Evolutionary conservation across 768 basidiomycete genomes (phyloP), one percentile per base, ranked within the genome.

Genomic region (Holtermanniella nyarrowii): DNA sequence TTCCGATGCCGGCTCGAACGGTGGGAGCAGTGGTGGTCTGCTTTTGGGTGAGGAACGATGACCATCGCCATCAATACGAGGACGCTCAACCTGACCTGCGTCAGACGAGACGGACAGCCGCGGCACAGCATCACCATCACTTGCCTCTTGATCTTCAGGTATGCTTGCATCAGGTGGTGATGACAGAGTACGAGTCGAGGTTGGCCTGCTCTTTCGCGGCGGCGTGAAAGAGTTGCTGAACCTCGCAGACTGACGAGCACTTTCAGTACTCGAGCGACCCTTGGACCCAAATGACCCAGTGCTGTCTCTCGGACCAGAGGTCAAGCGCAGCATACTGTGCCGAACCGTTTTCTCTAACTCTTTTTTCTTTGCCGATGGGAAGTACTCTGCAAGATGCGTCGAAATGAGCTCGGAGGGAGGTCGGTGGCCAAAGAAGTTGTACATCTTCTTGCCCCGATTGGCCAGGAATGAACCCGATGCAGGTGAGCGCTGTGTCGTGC

Each of bases 331-430:
- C 79, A 95, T 87, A 64, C 87, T 90, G 66, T 95, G 82, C 46
- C 95, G 76, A 10, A 86, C 85, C 5, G 88, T 88, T 46, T 89
- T 83, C 69, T 85, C 80, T 39, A 99, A 75, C 31, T 86, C 85
- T 73, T 85, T 90, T 74, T 85, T 88, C 76, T 95, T 89, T 3
- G 88, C 83, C 57, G 80, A 79, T 1, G 95, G 95, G 81, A 99
- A 99, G 76, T 85, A 99, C 55, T 95, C 91, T 18, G 85, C 82
- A 46, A 97, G 73, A 66, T 97, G 91, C 5, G 77, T 93, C 22
- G 91, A 87, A 75, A 97, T 97, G 56, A 97, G 81, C 71, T 97
- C 95, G 73, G 86, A 88, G 0, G 95, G 91, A 0, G 95, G 95
- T 39, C 95, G 85, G 64, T 96, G 95, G 14, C 93, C 95, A 61